A percentile compares a stretch with the other conserved stretches of the same genome.
These are phyloP conservation scores for Puccinia hordei DNA, from an alignment of 1,284 basidiomycete species.

Conservation along the genomic window DNA sequence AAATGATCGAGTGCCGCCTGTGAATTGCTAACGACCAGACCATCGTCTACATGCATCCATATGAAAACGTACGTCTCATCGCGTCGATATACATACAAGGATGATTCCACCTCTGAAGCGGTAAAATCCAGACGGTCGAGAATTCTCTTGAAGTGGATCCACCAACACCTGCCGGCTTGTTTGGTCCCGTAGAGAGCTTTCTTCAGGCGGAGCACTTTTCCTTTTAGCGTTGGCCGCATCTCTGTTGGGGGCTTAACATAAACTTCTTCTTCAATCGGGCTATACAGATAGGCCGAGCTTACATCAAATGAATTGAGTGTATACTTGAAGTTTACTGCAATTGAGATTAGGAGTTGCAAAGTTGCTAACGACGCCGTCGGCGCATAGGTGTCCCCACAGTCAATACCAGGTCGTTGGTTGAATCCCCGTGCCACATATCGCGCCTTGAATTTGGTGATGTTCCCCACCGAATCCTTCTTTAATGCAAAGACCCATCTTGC, in stretches of 20 bases:
- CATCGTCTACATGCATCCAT: constrained; percentile 35
- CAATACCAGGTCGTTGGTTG: constrained; percentile 11
- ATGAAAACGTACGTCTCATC: neutral
- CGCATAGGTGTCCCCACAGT: neutral
- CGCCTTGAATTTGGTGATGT: constrained; percentile 2
- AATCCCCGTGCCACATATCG: constrained; percentile 21
- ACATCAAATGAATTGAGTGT: constrained; percentile 19
- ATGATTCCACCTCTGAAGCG: neutral
- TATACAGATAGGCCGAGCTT: constrained; percentile 25
- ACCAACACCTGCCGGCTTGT: constrained; percentile 36
- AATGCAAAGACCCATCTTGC: constrained; percentile 26
- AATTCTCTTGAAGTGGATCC: neutral
- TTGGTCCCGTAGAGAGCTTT: constrained; percentile 28
- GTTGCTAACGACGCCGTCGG: neutral
- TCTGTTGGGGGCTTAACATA: constrained; percentile 2
- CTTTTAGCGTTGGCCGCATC: neutral
- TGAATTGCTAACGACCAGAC: neutral
- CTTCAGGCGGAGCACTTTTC: neutral
- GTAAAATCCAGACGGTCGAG: neutral
- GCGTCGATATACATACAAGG: neutral
- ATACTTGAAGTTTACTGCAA: neutral
- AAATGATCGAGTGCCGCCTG: neutral
- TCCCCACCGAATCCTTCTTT: neutral
- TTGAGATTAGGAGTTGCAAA: neutral
- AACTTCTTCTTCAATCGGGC: constrained; percentile 26